Percentiles rank a stretch among this genome's conserved stretches.
These are phyloP conservation scores for Venturia carpophila DNA, from an alignment of 2,329 filamentous ascomycete genomes.

Conservation along the genomic window DNA sequence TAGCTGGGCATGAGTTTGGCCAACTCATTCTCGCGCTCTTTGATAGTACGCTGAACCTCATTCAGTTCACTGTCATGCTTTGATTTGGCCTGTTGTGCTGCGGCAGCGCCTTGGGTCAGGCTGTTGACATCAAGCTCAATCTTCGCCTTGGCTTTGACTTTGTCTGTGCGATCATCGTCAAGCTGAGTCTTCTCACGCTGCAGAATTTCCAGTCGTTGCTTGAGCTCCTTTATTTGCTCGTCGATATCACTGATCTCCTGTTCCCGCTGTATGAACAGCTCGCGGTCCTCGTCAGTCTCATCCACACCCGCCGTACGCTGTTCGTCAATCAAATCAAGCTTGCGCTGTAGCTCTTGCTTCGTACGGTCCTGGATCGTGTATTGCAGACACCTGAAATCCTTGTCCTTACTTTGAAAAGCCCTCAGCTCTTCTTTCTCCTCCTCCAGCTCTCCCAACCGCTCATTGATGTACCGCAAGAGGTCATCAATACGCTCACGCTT, in stretches of 20 bases:
- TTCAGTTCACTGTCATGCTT: constrained; percentile 66
- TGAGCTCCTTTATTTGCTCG: constrained; percentile 67
- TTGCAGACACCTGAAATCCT: constrained; percentile 82
- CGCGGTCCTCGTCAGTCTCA: constrained; percentile 71
- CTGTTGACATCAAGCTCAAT: constrained; percentile 77
- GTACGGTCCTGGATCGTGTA: constrained; percentile 92
- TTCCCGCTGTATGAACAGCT: constrained; percentile 69
- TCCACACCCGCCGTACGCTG: constrained; percentile 75
- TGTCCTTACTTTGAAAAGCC: constrained; percentile 90
- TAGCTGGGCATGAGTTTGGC: constrained; percentile 68
- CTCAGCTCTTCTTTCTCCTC: constrained; percentile 95
- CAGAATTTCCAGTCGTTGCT: constrained; percentile 75
- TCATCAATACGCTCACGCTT: constrained; percentile 94
- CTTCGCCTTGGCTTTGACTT: constrained; percentile 71
- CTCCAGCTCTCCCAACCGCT: constrained; percentile 79
- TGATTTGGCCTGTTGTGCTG: constrained; percentile 63
- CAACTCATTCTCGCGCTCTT: constrained; percentile 68
- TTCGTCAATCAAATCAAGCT: constrained; percentile 76
- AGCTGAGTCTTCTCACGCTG: constrained; percentile 78
- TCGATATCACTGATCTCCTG: constrained; percentile 71
- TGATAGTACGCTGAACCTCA: constrained; percentile 65
- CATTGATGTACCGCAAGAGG: constrained; percentile 82
- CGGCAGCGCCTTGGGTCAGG: constrained; percentile 72
- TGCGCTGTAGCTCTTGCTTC: constrained; percentile 67
- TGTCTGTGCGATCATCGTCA: constrained; percentile 81